A percentile compares a stretch with the other conserved stretches of the same genome.
Evolutionary conservation across 306 rosid species (phyloP).

Genomic region (Prinsepia uniflora): DNA sequence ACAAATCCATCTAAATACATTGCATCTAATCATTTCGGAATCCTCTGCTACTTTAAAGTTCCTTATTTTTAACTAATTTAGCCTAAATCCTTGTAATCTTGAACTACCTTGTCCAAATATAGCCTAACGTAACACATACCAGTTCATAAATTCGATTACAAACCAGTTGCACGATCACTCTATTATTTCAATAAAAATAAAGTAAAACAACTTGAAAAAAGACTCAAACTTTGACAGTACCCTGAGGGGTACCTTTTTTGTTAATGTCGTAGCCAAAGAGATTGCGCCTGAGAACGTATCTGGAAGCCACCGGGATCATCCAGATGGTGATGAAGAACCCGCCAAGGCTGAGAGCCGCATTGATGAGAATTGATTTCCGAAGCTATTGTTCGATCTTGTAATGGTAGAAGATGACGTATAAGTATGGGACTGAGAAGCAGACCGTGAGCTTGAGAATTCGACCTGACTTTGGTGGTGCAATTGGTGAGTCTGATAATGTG

Average conservation of each 20-base stretch:
- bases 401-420: conserved; percentile 55
- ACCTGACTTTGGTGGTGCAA: conserved; percentile 66
- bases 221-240: conserved; percentile 77
- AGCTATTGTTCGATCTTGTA: conserved; percentile 57
- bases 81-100: no score
- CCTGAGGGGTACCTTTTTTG: conserved; percentile 81
- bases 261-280: conserved; percentile 89
- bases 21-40: no score
- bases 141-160: background rate
- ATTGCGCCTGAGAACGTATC: conserved; percentile 63
- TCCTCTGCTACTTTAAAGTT: no score
- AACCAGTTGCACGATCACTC: background rate
- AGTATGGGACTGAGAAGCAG: conserved; percentile 51
- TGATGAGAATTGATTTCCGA: conserved; percentile 62
- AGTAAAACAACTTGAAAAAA: background rate
- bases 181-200: background rate
- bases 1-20: no score
- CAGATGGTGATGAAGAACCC: conserved; percentile 58
- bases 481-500: conserved; percentile 40
- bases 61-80: no score
- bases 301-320: conserved; percentile 83
- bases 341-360: conserved; percentile 60
- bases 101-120: no score
- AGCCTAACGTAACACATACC: conserved; percentile 15
- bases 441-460: conserved; percentile 58